These are phyloP conservation scores for Grifola frondosa DNA, from an alignment of 1,284 basidiomycete species.

Conservation along the genomic window DNA sequence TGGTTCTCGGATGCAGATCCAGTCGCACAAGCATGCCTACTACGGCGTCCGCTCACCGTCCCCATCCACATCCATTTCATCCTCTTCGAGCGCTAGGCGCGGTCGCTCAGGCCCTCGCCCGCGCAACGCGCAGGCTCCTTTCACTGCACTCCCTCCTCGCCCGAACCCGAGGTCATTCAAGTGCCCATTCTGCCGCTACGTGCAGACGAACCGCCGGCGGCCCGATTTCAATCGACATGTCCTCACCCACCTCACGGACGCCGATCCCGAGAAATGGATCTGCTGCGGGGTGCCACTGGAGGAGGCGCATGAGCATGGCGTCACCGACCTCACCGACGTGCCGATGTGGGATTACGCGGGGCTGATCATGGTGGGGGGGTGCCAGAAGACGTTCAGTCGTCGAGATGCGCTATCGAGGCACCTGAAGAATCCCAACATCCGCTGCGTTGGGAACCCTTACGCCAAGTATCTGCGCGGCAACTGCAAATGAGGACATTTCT, in stretches of 20 bases:
- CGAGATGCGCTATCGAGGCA: constrained; percentile 58
- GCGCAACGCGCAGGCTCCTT: too few species aligned
- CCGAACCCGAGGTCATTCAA: too few species aligned
- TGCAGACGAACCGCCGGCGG: constrained; percentile 40
- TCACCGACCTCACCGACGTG: not conserved
- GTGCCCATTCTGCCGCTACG: constrained; percentile 13
- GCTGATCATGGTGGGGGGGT: constrained; percentile 39
- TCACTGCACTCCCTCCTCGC: too few species aligned
- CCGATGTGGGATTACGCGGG: constrained; percentile 1
- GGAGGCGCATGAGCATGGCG: not conserved
- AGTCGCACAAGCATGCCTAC: too few species aligned
- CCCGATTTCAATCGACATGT: constrained; percentile 57
- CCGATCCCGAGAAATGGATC: constrained; percentile 21
- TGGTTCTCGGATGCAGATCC: too few species aligned
- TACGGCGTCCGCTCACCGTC: too few species aligned
- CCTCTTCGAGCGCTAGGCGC: too few species aligned
- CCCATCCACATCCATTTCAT: too few species aligned
- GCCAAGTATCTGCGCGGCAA: constrained; percentile 2
- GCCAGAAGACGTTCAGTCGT: constrained; percentile 50
- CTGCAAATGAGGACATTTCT: too few species aligned
- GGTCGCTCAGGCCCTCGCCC: too few species aligned
- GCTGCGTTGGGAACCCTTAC: constrained; percentile 36
- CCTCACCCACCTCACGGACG: constrained; percentile 44
- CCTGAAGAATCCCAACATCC: constrained; percentile 43
- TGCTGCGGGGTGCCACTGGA: constrained; percentile 6